phyloP scores from a whole-genome alignment of 331 rosid species.

The Saraca asoca region DNA sequence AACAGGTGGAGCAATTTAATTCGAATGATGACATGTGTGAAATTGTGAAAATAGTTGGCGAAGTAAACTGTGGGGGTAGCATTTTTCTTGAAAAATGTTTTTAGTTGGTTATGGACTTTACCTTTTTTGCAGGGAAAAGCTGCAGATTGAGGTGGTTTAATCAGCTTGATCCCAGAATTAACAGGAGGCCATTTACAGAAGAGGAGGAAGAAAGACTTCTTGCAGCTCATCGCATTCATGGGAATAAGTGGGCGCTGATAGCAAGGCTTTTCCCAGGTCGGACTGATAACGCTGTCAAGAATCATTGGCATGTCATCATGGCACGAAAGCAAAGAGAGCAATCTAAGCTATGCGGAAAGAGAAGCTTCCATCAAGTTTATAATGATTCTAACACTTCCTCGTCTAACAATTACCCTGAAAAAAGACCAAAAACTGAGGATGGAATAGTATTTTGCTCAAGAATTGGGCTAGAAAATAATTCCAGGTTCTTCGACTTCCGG shows the following conservation, averaged over 20 bases:
- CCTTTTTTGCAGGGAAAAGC: constrained; percentile 64
- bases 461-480: constrained; percentile 34
- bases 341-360: constrained; percentile 69
- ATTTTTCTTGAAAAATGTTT: too few relatives aligned
- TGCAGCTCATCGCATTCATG: constrained; percentile 77
- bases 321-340: constrained; percentile 92
- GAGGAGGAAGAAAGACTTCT: constrained; percentile 88
- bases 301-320: constrained; percentile 96
- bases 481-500: constrained; percentile 48
- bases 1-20: too few relatives aligned
- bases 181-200: constrained; percentile 83
- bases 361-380: constrained; percentile 48
- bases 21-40: too few relatives aligned
- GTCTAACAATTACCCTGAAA: constrained; percentile 31
- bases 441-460: constrained; percentile 18
- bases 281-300: constrained; percentile 95
- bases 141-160: constrained; percentile 97
- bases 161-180: constrained; percentile 91
- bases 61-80: too few relatives aligned
- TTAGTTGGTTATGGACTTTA: too few relatives aligned
- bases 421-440: constrained; percentile 34
- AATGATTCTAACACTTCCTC: constrained; percentile 35
- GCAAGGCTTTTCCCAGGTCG: constrained; percentile 88
- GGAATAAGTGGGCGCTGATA: constrained; percentile 95
- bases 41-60: too few relatives aligned